phyloP scores from a whole-genome alignment of 2,329 filamentous ascomycete species.

The Arachnopeziza araneosa region DNA sequence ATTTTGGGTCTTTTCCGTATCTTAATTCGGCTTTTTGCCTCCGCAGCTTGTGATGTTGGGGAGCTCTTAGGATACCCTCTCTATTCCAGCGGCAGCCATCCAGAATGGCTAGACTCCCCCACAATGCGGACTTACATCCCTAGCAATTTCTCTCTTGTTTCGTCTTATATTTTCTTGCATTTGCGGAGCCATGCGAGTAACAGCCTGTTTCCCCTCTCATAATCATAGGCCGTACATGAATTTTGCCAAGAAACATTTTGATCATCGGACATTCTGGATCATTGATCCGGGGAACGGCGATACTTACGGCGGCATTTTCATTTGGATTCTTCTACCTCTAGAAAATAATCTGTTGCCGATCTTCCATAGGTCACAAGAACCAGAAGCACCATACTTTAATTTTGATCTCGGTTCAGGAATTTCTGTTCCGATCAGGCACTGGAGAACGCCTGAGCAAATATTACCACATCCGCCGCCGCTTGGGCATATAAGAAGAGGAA shows the following conservation, averaged over 20 bases:
- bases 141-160: not conserved
- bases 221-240: conserved; percentile 8
- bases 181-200: conserved; percentile 5
- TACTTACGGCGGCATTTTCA: conserved; percentile 13
- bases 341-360: conserved; percentile 7
- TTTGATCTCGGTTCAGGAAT: conserved; percentile 16
- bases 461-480: not conserved
- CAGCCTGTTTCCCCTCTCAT: conserved; percentile 9
- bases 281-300: conserved; percentile 8
- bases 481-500: conserved; percentile 12
- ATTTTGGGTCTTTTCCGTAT: not conserved
- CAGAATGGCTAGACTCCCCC: not conserved
- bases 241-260: conserved; percentile 8
- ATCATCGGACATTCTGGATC: conserved; percentile 5
- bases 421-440: conserved; percentile 8
- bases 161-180: conserved; percentile 2
- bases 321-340: conserved; percentile 12
- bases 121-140: conserved; percentile 1
- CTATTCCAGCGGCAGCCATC: not conserved
- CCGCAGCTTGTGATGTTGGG: not conserved
- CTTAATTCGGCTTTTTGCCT: not conserved
- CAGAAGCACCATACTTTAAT: conserved; percentile 10
- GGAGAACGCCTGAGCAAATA: not conserved
- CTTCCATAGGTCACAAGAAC: conserved; percentile 15
- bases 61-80: not conserved